Evolutionary conservation across 2,329 filamentous ascomycete genomes (phyloP), one percentile per base, ranked within the genome.

Genomic region (Colletotrichum sidae): DNA sequence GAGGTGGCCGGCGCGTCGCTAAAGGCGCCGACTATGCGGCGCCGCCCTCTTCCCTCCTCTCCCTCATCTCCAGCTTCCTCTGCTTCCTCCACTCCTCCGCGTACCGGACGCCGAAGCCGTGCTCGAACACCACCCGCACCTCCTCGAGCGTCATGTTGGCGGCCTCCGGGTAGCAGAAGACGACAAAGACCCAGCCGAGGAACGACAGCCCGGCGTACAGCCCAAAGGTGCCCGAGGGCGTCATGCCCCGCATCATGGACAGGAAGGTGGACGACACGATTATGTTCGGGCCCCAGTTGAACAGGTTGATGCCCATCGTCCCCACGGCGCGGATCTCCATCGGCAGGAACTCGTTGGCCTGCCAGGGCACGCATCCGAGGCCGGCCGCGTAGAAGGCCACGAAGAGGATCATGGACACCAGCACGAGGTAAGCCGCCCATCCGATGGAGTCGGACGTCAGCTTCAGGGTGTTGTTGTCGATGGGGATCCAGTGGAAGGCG

Each of bases 91-190:
- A 71, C 61, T 76, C 68, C 60, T 77, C 73, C 1, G 81, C 79
- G 52, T 78, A 74, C 59, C 76, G 72, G 1, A 84, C 78, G 11
- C 81, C 81, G 62, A 84, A 84, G 0, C 80, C 81, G 50, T 83
- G 75, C 44, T 79, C 72, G 68, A 86, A 86, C 5, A 86, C 77
- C 39, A 83, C 80, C 25, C 81, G 75, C n/a, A 86, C 79, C 50
- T 84, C 83, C 69, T 87, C 86, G 8, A 87, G 73, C 15, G 84
- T 80, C 78, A 87, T 81, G 8, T 84, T 84, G 65, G 85, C 84
- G 1, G 84, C 83, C 64, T 87, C 83, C 1, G 84, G 84, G 69
- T 84, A 86, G 68, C 75, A 84, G 73, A 84, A 80, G 58, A 81
- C 77, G 25, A 85, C 77, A 60, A 81, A 76, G 6, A 83, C 61